phyloP scores from a whole-genome alignment of 257 asterid genomes.

The Scutellaria galericulata region DNA sequence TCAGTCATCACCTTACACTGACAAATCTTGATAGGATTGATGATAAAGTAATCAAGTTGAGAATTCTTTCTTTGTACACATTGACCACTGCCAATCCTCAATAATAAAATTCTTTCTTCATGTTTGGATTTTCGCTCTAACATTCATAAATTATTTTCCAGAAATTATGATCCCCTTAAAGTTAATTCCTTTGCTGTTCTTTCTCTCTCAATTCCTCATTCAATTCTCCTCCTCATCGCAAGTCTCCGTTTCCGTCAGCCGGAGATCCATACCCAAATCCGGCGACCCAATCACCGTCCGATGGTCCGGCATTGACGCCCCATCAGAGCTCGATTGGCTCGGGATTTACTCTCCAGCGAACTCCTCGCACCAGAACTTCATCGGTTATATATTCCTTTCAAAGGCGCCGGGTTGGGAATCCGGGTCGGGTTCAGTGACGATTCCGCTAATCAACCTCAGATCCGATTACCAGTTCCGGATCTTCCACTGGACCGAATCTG shows the following conservation, averaged over 20 bases:
- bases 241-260: slow-evolving; percentile 52
- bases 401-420: slow-evolving; percentile 69
- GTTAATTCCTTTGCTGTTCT: slow-evolving; percentile 28
- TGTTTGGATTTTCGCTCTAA: neutral
- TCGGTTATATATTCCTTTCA: slow-evolving; percentile 79
- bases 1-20: too few relatives aligned
- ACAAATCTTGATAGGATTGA: too few relatives aligned
- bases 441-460: slow-evolving; percentile 73
- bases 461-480: slow-evolving; percentile 86
- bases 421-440: slow-evolving; percentile 77
- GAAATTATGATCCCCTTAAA: slow-evolving; percentile 36
- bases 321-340: slow-evolving; percentile 81
- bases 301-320: slow-evolving; percentile 78
- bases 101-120: neutral
- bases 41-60: neutral
- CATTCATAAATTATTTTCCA: slow-evolving; percentile 8
- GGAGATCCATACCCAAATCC: slow-evolving; percentile 59
- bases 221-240: slow-evolving; percentile 44
- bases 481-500: slow-evolving; percentile 76
- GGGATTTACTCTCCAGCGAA: slow-evolving; percentile 81
- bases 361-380: slow-evolving; percentile 62
- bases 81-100: slow-evolving; percentile 10
- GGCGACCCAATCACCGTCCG: slow-evolving; percentile 65
- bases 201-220: slow-evolving; percentile 33
- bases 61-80: neutral